These are phyloP conservation scores for Paramecium primaurelia DNA, from an alignment of 73 alveolate species.

Conservation along the genomic window DNA sequence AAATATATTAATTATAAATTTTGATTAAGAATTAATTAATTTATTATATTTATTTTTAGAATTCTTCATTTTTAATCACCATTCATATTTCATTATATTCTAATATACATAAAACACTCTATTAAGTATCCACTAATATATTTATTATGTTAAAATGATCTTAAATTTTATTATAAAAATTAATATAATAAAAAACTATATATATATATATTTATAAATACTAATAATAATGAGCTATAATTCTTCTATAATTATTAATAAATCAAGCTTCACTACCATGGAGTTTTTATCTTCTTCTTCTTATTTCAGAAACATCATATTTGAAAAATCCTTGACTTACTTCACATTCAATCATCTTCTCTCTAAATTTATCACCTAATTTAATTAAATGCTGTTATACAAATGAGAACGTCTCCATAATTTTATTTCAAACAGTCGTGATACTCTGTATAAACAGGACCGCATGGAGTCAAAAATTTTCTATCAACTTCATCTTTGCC, in stretches of 20 bases:
- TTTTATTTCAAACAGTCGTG: not conserved
- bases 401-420: not conserved
- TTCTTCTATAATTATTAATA: not conserved
- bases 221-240: not conserved
- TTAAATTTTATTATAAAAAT: not conserved
- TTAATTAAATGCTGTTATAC: not conserved
- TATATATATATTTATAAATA: not conserved
- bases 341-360: constrained; percentile 26
- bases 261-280: constrained; percentile 10
- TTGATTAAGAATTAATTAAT: not conserved
- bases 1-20: not conserved
- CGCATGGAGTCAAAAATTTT: constrained; percentile 18
- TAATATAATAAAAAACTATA: not conserved
- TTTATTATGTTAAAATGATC: not conserved
- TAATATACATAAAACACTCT: not conserved
- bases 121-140: not conserved
- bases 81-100: not conserved
- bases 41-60: not conserved
- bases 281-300: not conserved
- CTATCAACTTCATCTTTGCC: constrained; percentile 42
- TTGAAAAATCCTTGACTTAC: not conserved
- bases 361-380: constrained; percentile 16
- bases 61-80: not conserved
- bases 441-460: not conserved
- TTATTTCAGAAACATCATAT: constrained; percentile 11